phyloP scores from a whole-genome alignment of 1,284 basidiomycete species.

The Coniophora puteana region DNA sequence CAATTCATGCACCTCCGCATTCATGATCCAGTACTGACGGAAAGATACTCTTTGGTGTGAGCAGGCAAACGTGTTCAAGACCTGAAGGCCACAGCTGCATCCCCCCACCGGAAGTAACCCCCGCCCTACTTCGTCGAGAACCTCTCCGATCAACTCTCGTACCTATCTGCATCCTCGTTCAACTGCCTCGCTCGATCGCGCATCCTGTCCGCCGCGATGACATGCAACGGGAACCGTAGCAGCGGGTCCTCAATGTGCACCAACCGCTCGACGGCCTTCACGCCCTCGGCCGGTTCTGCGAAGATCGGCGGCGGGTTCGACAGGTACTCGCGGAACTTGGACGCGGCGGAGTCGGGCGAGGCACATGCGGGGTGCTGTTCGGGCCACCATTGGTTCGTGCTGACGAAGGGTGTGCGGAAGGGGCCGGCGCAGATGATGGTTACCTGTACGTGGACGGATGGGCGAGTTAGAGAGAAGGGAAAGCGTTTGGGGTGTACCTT shows the following conservation, averaged over 20 bases:
- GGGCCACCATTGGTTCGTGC: not conserved
- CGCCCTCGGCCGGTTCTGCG: not conserved
- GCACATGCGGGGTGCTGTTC: not conserved
- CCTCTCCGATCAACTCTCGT: not conserved
- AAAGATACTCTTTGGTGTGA: too few species aligned
- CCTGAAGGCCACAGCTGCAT: too few species aligned
- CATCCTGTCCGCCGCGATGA: not conserved
- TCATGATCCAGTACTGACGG: too few species aligned
- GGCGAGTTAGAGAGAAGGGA: not conserved
- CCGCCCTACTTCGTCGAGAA: too few species aligned
- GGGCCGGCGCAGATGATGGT: not conserved
- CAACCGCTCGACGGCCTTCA: not conserved
- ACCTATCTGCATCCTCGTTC: not conserved
- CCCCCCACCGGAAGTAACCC: too few species aligned
- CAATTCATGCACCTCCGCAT: too few species aligned
- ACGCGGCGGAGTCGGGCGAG: not conserved
- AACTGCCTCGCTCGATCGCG: not conserved
- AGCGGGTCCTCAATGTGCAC: slow-evolving; percentile 9
- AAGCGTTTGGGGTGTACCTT: not conserved
- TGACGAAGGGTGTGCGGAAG: not conserved
- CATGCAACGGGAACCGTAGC: slow-evolving; percentile 15
- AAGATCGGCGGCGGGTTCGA: too few species aligned
- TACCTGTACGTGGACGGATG: not conserved
- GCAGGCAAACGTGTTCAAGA: too few species aligned
- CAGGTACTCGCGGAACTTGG: not conserved